phyloP scores from a whole-genome alignment of 1,139 yeast species.

The Diutina siamensis region DNA sequence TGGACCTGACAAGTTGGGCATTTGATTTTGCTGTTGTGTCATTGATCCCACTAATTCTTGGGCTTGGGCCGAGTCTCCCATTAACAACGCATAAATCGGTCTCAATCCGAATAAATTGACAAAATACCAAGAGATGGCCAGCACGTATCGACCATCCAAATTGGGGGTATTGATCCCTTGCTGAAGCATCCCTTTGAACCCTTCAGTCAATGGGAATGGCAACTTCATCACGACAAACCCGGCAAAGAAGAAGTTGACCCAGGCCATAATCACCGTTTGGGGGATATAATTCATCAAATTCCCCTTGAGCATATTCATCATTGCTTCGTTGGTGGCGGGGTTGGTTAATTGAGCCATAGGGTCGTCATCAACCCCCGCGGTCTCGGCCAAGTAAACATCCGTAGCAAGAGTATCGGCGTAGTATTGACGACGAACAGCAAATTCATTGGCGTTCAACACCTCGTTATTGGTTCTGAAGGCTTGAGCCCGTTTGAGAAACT shows the following conservation, averaged over 20 bases:
- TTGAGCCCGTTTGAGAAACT: constrained; percentile 44
- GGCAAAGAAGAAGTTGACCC: constrained; percentile 90
- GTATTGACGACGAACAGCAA: constrained; percentile 34
- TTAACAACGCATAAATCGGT: constrained; percentile 64
- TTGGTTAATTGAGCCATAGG: constrained; percentile 58
- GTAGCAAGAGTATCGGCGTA: constrained; percentile 35
- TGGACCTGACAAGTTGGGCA: constrained; percentile 37
- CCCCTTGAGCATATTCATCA: constrained; percentile 70
- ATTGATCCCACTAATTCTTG: constrained; percentile 31
- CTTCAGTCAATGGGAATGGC: constrained; percentile 63
- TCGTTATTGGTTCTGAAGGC: constrained; percentile 38
- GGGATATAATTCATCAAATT: constrained; percentile 80
- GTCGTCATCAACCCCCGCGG: constrained; percentile 16
- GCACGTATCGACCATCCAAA: constrained; percentile 86
- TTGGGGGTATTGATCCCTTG: constrained; percentile 78
- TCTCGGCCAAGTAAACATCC: constrained; percentile 34
- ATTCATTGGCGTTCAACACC: constrained; percentile 34
- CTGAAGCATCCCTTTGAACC: constrained; percentile 88
- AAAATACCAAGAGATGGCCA: constrained; percentile 95
- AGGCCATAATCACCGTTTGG: constrained; percentile 88
- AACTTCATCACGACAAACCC: constrained; percentile 69
- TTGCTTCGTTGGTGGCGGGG: constrained; percentile 60
- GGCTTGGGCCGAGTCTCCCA: constrained; percentile 41
- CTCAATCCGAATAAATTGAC: constrained; percentile 77
- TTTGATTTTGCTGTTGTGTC: constrained; percentile 30